Base-by-base conservation (phyloP, 345 rosid genomes). In the Pistacia atlantica region DNA sequence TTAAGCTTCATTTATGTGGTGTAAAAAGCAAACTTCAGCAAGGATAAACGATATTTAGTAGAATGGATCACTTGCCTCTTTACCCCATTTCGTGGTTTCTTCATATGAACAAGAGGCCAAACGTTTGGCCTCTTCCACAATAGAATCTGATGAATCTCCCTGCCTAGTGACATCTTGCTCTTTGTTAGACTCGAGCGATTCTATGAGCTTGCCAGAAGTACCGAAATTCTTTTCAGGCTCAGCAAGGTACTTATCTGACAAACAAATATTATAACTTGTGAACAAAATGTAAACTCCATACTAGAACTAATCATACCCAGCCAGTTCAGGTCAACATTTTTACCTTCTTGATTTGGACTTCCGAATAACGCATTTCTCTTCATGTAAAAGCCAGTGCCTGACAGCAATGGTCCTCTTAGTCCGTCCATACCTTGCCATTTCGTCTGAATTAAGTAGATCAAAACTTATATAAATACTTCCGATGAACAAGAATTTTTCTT, bases 361-460 rank as follows among this genome's bases (percentile, higher is more conserved):
- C 64, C 74, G 17, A 8, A 73, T 12, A 73, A 28, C 49, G 76
- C 57, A 35, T 63, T 13, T 20, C 76, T 73, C 69, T 49, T 73
- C 3, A 73, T 31, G 6, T 73, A 73, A 73, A 28, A 63, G 51
- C 76, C 59, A 35, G 76, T 73, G 2, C 61, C 76, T 4, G 69
- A 73, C 60, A 73, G 31, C 1, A 73, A 4, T 5, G 76, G 69
- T 31, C 69, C 76, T 35, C 31, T 73, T 9, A 73, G 59, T 61
- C 76, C 76, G 51, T 63, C 69, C 76, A 73, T 33, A 3, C 76
- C 76, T 73, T 73, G 76, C 68, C 76, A 73, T 8, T 54, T 54
- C 3, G 73, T 69, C 73, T 69, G 49, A 17, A 69, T 54, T 54
- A 25, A 1, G 18, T 33, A 38, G 4, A 70, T 6, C 45, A 42